Evolutionary conservation across 2,329 filamentous ascomycete genomes (phyloP), one percentile per base, ranked within the genome.

Genomic region (Daldinia sp.): DNA sequence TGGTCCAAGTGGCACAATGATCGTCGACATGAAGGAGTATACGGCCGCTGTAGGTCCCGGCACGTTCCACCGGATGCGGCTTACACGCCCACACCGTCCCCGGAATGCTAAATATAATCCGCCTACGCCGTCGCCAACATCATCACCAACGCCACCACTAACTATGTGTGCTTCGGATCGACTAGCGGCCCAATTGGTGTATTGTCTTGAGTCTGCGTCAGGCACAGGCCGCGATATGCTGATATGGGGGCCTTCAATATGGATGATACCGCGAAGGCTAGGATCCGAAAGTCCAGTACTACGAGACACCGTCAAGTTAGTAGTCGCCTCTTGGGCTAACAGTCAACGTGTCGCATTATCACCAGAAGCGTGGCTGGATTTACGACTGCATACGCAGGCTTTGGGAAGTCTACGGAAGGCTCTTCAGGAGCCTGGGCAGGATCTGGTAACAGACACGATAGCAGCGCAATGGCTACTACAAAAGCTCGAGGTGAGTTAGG

Each of bases 401-500:
- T 54, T 77, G 6, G 62, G 74, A 3, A 76, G 76, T 60, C 56
- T 77, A 20, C 71, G 71, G 23, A 65, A 70, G n/a, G 74, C 75
- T 2, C 70, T 77, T 5, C 58, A 74, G 30, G 68, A 73, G 35
- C 67, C 68, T 2, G 67, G 68, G 18, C 48, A 62, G 26, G 70
- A 72, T 12, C 33, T 65, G 4, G 63, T 73, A 30, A 73, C 71
- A 13, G 69, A 68, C 41, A 76, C 74, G 2, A 68, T 76, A 28
- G 67, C 74, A 7, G 74, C 75, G 2, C 71, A 74, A 35, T 73
- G 72, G 41, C 26, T 77, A n/a, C 42, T 77, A 30, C 75, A 77
- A 63, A 77, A 76, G 30, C 71, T 73, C 18, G 75, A 77, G 72
- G 74, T 77, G 48, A 73, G 68, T 60, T 39, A 15, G 13, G 13